These are phyloP conservation scores for Serendipita vermifera DNA, from an alignment of 768 basidiomycete genomes.

Conservation along the genomic window DNA sequence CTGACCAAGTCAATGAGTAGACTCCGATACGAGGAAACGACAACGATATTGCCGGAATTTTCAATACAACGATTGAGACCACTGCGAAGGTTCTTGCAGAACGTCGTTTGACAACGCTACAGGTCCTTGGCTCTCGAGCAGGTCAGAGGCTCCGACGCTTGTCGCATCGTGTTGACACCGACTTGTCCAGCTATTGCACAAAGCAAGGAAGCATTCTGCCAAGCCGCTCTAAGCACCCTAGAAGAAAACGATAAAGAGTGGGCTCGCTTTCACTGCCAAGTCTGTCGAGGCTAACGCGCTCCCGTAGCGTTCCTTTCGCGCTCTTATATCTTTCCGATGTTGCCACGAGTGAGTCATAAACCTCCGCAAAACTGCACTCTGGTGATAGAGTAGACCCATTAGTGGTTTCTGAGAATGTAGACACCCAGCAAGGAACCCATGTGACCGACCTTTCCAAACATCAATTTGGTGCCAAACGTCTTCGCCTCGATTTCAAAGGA, in stretches of 20 bases:
- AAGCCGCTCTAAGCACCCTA: conserved; percentile 13
- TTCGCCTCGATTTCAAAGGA: conserved; percentile 13
- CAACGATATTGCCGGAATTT: conserved; percentile 16
- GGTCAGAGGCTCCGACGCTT: too few relatives aligned
- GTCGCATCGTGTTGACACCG: neutral
- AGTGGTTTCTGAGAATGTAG: neutral
- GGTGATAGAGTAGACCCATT: neutral
- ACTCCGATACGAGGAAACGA: conserved; percentile 16
- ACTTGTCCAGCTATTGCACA: conserved; percentile 9
- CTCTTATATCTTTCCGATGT: conserved; percentile 15
- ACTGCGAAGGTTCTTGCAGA: conserved; percentile 19
- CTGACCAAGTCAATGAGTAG: neutral
- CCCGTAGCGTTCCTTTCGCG: conserved; percentile 15
- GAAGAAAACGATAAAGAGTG: conserved; percentile 15
- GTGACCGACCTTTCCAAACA: neutral
- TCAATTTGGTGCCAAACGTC: conserved; percentile 2
- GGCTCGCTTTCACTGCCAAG: neutral
- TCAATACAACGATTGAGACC: conserved; percentile 18
- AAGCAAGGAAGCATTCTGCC: conserved; percentile 12
- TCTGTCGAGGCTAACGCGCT: neutral
- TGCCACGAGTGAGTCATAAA: neutral
- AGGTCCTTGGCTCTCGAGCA: conserved; percentile 15
- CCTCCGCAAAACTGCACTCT: neutral
- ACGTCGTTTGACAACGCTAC: conserved; percentile 16
- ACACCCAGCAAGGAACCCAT: neutral